phyloP scores from a whole-genome alignment of 495 filamentous ascomycete genomes.

The Podospora australis region DNA sequence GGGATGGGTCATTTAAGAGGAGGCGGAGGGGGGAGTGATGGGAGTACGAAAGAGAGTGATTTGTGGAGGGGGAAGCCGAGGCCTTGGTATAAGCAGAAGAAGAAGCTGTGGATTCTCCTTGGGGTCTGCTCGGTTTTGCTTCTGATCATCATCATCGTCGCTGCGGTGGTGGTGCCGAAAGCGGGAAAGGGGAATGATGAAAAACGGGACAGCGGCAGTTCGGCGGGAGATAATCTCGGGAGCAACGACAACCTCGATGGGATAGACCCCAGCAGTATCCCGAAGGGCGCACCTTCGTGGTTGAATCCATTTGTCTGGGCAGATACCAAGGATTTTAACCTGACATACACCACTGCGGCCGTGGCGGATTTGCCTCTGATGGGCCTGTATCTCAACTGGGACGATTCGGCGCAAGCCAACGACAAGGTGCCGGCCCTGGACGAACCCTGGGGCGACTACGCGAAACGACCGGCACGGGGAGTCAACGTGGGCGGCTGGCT shows the following conservation, averaged over 20 bases:
- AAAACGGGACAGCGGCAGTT: slow-evolving; percentile 17
- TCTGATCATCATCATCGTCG: slow-evolving; percentile 64
- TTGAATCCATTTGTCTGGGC: slow-evolving; percentile 93
- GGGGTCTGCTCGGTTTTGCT: slow-evolving; percentile 51
- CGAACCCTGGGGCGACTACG: slow-evolving; percentile 67
- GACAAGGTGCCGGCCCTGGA: slow-evolving; percentile 71
- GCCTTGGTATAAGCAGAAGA: slow-evolving; percentile 32
- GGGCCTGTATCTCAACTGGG: slow-evolving; percentile 82
- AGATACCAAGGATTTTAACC: slow-evolving; percentile 85
- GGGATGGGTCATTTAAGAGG: slow-evolving; percentile 26
- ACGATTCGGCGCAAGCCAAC: slow-evolving; percentile 75
- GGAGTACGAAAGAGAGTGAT: slow-evolving; percentile 28
- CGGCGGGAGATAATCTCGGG: slow-evolving; percentile 14
- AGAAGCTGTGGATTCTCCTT: slow-evolving; percentile 48
- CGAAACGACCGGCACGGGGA: slow-evolving; percentile 71
- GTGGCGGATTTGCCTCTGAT: slow-evolving; percentile 84
- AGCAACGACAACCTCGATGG: slow-evolving; percentile 51
- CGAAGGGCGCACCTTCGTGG: slow-evolving; percentile 62
- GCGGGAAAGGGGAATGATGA: slow-evolving; percentile 24
- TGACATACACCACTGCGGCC: slow-evolving; percentile 82
- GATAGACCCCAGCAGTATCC: slow-evolving; percentile 57
- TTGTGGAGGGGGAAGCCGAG: slow-evolving; percentile 9
- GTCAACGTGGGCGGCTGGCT: slow-evolving; percentile 96
- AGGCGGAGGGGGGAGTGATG: slow-evolving; percentile 26
- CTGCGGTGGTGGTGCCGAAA: slow-evolving; percentile 65